Conservation (phyloP, 495 filamentous ascomycete genomes). For the Penicillium nucicola region DNA sequence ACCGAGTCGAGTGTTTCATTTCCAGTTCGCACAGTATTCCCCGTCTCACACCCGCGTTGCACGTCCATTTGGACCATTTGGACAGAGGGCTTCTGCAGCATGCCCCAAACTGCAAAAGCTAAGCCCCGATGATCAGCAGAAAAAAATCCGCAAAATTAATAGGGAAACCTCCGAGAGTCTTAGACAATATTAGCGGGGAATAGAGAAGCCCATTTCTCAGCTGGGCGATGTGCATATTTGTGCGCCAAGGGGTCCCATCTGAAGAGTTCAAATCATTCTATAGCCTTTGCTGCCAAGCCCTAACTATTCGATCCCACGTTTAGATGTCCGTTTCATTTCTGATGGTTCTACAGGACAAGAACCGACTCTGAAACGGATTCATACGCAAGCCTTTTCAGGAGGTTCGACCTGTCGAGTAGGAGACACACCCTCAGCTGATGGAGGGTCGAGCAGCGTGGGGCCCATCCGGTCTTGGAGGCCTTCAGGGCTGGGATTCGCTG, state of each 20-base stretch:
- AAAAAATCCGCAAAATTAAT: background rate
- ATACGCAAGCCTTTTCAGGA: constrained; percentile 3
- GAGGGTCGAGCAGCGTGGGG: constrained; percentile 31
- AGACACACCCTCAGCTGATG: constrained; percentile 28
- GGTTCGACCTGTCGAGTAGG: constrained; percentile 16
- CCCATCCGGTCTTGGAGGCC: constrained; percentile 18
- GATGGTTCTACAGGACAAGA: background rate
- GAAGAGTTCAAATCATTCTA: too few species aligned
- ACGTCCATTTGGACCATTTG: constrained; percentile 29
- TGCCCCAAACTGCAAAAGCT: constrained; percentile 33
- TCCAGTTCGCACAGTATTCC: constrained; percentile 12
- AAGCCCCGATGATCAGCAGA: constrained; percentile 27
- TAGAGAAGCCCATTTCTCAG: background rate
- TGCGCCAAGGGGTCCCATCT: constrained; percentile 4
- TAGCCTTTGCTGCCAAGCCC: background rate
- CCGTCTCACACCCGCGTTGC: constrained; percentile 26
- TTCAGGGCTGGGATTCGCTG: constrained; percentile 26
- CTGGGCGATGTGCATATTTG: constrained; percentile 6
- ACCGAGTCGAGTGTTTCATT: constrained; percentile 14
- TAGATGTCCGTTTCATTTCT: background rate
- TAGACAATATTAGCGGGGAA: background rate
- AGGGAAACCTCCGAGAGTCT: background rate
- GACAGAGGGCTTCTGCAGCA: constrained; percentile 23
- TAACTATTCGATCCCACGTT: background rate
- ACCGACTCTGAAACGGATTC: background rate